Evolutionary conservation across 2,329 filamentous ascomycete species (phyloP).

Genomic region (Botrytis cinerea): DNA sequence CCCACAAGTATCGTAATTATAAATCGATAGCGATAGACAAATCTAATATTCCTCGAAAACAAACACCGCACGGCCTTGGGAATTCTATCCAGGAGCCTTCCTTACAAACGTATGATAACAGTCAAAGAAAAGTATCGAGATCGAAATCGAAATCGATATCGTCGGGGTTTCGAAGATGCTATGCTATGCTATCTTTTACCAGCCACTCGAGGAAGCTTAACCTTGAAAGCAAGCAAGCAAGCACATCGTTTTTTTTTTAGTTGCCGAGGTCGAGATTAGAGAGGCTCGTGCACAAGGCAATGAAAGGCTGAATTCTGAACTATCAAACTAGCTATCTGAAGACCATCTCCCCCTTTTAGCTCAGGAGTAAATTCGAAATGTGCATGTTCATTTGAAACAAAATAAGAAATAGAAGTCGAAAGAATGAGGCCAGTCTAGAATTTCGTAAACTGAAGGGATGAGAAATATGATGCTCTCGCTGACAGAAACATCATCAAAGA

Average conservation of each 20-base stretch:
- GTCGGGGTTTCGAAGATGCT: neutral
- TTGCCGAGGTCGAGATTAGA: slow-evolving; percentile 10
- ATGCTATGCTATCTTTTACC: neutral
- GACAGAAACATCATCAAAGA: neutral
- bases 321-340: neutral
- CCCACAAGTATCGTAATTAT: no score
- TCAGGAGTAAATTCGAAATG: neutral
- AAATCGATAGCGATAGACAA: neutral
- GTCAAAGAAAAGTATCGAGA: neutral
- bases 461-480: neutral
- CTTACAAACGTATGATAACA: neutral
- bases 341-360: neutral
- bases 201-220: neutral
- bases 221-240: neutral
- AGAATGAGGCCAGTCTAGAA: neutral
- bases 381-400: neutral
- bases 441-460: neutral
- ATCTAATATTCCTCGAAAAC: neutral
- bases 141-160: neutral
- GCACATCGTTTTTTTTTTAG: slow-evolving; percentile 7
- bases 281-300: slow-evolving; percentile 8
- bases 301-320: neutral
- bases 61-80: neutral
- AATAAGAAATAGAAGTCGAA: neutral
- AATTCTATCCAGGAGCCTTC: neutral